Evolutionary conservation across 805 yeast genomes (phyloP), one percentile per base, ranked within the genome.

Genomic region (Nakazawaea pomicola): DNA sequence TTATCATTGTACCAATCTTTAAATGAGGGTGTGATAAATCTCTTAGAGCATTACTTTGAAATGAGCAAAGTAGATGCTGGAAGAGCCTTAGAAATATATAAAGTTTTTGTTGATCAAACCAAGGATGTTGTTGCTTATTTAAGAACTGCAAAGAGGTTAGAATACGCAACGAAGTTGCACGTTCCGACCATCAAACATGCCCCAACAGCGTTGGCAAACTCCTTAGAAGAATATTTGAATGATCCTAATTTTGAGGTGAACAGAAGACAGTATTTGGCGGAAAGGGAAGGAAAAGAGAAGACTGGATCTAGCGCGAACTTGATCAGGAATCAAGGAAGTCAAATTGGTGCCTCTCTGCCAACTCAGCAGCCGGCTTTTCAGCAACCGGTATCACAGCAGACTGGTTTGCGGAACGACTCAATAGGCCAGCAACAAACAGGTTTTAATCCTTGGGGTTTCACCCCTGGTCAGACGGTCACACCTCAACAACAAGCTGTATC

Each of bases 141-240:
- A 54, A 78, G 95, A 52, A 79, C 83, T 12, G 99, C 98, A 4
- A 91, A 93, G 56, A 88, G 83, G 58, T 68, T 87, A 49, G 96
- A 87, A 61, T 77, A 80, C 55, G 77, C 89, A 10, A 89, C 97
- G 3, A 89, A 89, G 53, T 67, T 91, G 49, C 90, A 83, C 53
- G 95, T 93, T 25, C 99, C 99, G 28, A 90, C 95, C 11, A 90
- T 93, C 46, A 87, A 87, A 57, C 99, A 93, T 62, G 98, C 98
- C 1, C 97, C 97, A 17, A 90, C 97, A 2, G 93, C 95, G 19
- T 70, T 93, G 48, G 84, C 95, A 3, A 73, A 80, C 25, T 81
- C 95, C 11, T 73, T 93, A 46, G 93, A 88, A 56, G 96, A 90
- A 51, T 95, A 91, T 59, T 65, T 93, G 49, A 74, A 80, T 49